These are phyloP conservation scores for Leccinum fibrillosum DNA, from an alignment of 768 basidiomycete species.

Conservation along the genomic window DNA sequence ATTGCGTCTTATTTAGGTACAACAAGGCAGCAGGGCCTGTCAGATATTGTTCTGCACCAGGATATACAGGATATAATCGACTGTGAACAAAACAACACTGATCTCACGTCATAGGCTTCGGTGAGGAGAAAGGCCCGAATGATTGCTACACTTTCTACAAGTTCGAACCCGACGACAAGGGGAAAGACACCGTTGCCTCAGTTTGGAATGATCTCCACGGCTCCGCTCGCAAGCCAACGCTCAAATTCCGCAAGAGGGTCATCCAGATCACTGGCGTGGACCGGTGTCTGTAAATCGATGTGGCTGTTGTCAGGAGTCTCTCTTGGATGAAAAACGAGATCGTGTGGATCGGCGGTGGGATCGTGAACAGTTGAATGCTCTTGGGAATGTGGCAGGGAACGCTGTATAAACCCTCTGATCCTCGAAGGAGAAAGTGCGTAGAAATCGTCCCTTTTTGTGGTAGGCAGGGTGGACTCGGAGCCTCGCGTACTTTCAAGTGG, in stretches of 20 bases:
- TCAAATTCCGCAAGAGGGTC: constrained; percentile 66
- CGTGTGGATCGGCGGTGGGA: not conserved
- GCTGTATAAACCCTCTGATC: constrained; percentile 20
- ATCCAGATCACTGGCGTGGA: constrained; percentile 1
- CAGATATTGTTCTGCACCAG: not conserved
- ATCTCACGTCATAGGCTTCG: not conserved
- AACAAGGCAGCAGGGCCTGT: not conserved
- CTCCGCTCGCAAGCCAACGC: constrained; percentile 64
- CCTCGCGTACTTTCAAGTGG: not conserved
- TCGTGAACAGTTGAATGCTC: not conserved
- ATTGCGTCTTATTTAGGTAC: not conserved
- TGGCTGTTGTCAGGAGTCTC: not conserved
- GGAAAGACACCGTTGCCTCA: constrained; percentile 2
- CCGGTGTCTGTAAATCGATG: not conserved
- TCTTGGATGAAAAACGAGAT: not conserved
- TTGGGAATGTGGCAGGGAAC: not conserved
- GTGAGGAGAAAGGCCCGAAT: not conserved
- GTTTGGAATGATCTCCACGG: constrained; percentile 48
- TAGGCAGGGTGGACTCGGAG: not conserved
- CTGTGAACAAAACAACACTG: not conserved
- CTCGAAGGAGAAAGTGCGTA: constrained; percentile 24
- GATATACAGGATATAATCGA: not conserved
- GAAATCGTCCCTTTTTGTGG: constrained; percentile 4
- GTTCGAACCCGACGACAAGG: not conserved
- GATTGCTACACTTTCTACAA: not conserved